These are phyloP conservation scores for Aureobasidium sp. DNA, from an alignment of 2,329 filamentous ascomycete species.

Conservation along the genomic window DNA sequence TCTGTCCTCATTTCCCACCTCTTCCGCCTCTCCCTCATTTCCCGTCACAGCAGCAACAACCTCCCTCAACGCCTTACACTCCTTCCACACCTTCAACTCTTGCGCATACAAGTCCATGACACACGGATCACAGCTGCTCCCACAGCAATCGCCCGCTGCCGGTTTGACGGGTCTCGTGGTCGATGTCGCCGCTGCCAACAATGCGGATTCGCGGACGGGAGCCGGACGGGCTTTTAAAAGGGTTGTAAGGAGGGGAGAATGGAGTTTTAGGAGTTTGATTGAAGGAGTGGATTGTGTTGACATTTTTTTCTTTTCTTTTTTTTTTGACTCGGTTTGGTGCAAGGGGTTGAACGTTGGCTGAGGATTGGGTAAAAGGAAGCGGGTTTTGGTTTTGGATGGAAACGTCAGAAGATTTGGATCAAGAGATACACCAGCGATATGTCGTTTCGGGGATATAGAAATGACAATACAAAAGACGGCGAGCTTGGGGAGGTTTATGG, in stretches of 20 bases:
- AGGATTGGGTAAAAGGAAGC: background rate
- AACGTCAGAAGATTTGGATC: too few relatives aligned
- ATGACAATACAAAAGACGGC: too few relatives aligned
- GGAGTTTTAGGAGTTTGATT: background rate
- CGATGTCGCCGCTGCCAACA: slow-evolving; percentile 6
- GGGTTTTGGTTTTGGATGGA: too few relatives aligned
- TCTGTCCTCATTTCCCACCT: background rate
- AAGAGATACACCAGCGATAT: too few relatives aligned
- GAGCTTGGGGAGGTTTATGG: too few relatives aligned
- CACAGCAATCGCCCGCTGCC: slow-evolving; percentile 18
- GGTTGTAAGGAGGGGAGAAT: slow-evolving; percentile 15
- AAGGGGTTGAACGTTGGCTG: too few relatives aligned
- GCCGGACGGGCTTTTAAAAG: slow-evolving; percentile 16
- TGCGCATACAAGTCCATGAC: slow-evolving; percentile 18
- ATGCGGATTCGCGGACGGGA: slow-evolving; percentile 1
- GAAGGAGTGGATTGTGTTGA: background rate
- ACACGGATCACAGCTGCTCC: slow-evolving; percentile 19
- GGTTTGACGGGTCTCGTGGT: slow-evolving; percentile 12
- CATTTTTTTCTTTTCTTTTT: background rate
- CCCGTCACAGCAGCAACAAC: background rate
- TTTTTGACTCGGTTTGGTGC: background rate
- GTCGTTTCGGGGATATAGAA: too few relatives aligned
- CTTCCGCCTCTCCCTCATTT: background rate
- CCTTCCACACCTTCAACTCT: slow-evolving; percentile 18
- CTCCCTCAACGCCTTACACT: background rate